Evolutionary conservation across 2,329 filamentous ascomycete species (phyloP), one percentile per base, ranked within the genome.

Genomic region (Stemphylium beticola): DNA sequence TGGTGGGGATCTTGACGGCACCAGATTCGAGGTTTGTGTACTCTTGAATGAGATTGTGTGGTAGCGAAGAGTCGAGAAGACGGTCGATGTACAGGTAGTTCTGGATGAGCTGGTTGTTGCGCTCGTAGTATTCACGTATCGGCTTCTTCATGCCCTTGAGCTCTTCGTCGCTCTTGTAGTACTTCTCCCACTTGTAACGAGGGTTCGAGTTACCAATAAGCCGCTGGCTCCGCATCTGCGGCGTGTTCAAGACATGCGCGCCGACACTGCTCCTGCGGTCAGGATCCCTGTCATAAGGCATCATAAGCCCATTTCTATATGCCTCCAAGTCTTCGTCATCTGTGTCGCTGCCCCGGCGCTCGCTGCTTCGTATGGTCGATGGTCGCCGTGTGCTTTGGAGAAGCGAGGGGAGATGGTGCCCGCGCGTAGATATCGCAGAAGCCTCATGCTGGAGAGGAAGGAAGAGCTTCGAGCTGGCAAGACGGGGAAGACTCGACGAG

Each of bases 21-120:
- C 80, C 83, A 17, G 80, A 80, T 38, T 84, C 80, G 44, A 86
- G 79, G 60, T 88, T 80, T 60, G 87, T 87, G 75, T 96, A 97
- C 75, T 97, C 93, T 70, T 96, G 93, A 53, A 98, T 87, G 39
- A 98, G 81, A 66, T 93, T 88, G 70, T 96, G 93, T 2, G 93
- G 93, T n/a, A 96, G 85, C 26, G 91, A 93, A 8, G 92, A 96
- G 76, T 96, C 92, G 57, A 98, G 83, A 52, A 98, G 81, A 47
- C 89, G 86, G 76, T 97, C 93, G 66, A 97, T 96, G 74, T 96
- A 97, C 60, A 96, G 82, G 74, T 97, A 98, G 73, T 96, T 90
- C 74, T 95, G 90, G 55, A 98, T 87, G 38, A 97, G 81, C 64
- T 88, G 87, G 77, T 98, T 98, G 71, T 88, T 93, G 38, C 91